These are phyloP conservation scores for Fraxinus xanthoxyloides DNA, from an alignment of 305 asterid genomes.

Conservation along the genomic window DNA sequence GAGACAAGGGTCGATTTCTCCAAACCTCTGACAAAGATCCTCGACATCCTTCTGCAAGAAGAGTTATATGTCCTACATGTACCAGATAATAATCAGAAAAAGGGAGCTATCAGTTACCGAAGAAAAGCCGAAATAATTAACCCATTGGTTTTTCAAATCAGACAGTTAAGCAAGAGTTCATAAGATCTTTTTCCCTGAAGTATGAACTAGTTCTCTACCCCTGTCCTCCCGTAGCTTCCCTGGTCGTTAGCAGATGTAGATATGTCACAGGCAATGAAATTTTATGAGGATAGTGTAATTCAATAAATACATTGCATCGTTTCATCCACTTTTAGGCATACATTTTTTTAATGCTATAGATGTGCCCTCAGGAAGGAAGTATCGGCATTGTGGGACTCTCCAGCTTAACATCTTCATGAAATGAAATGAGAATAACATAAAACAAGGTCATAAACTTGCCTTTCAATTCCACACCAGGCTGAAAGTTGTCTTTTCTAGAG, in stretches of 20 bases:
- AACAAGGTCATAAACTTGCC: conserved; percentile 45
- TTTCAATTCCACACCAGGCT: conserved; percentile 86
- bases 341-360: not conserved
- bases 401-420: not conserved
- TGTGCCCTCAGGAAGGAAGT: not conserved
- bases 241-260: not conserved
- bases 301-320: not conserved
- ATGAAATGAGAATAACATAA: conserved; percentile 13
- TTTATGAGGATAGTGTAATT: not conserved
- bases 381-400: conserved; percentile 4
- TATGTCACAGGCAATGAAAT: not conserved
- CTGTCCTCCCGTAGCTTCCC: not conserved
- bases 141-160: not conserved
- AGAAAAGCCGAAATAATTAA: conserved; percentile 14
- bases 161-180: conserved; percentile 12
- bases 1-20: conserved; percentile 17
- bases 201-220: not conserved
- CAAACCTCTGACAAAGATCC: conserved; percentile 96
- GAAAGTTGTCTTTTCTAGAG: conserved; percentile 75
- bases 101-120: not conserved
- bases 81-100: conserved; percentile 20
- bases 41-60: conserved; percentile 97
- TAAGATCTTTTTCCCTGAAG: conserved; percentile 9
- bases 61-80: conserved; percentile 69
- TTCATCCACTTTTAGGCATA: not conserved